These are phyloP conservation scores for Zopfochytrium polystomum DNA, from an alignment of 371 early-diverging fungal species.

Conservation along the genomic window DNA sequence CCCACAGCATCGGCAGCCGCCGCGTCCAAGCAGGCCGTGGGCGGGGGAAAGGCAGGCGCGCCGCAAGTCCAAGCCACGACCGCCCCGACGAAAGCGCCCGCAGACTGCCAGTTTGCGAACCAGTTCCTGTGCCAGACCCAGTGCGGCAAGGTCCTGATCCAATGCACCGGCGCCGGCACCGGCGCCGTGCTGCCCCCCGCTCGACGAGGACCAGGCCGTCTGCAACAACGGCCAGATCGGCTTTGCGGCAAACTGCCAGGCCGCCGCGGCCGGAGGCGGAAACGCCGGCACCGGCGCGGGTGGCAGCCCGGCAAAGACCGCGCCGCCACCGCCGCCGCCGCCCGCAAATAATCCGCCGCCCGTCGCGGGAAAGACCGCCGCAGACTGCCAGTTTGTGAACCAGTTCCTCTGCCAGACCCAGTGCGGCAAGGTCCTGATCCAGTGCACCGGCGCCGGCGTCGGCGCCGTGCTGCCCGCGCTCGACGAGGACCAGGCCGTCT, in stretches of 20 bases:
- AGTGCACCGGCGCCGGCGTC: neutral
- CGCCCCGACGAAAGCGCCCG: too few relatives aligned
- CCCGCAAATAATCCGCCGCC: too few relatives aligned
- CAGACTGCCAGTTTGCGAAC: too few relatives aligned
- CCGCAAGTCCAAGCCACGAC: too few relatives aligned
- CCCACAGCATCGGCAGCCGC: too few relatives aligned
- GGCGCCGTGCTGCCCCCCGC: neutral
- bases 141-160: slow-evolving; percentile 2
- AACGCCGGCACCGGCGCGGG: too few relatives aligned
- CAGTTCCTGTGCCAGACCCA: neutral
- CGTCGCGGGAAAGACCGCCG: too few relatives aligned
- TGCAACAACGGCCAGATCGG: slow-evolving; percentile 11
- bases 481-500: neutral
- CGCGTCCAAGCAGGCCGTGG: too few relatives aligned
- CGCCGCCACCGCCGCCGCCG: too few relatives aligned
- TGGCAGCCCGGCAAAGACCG: too few relatives aligned
- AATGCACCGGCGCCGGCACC: too few relatives aligned
- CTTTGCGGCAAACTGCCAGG: slow-evolving; percentile 1
- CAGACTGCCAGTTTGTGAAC: slow-evolving; percentile 2
- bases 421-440: slow-evolving; percentile 4
- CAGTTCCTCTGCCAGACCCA: slow-evolving; percentile 1
- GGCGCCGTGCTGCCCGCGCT: neutral
- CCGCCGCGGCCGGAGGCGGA: neutral
- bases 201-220: slow-evolving; percentile 5
- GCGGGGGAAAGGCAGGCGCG: too few relatives aligned